A percentile compares a stretch with the other conserved stretches of the same genome.
phyloP scores from a whole-genome alignment of 441 rosid species.

The Gossypium trilobum region DNA sequence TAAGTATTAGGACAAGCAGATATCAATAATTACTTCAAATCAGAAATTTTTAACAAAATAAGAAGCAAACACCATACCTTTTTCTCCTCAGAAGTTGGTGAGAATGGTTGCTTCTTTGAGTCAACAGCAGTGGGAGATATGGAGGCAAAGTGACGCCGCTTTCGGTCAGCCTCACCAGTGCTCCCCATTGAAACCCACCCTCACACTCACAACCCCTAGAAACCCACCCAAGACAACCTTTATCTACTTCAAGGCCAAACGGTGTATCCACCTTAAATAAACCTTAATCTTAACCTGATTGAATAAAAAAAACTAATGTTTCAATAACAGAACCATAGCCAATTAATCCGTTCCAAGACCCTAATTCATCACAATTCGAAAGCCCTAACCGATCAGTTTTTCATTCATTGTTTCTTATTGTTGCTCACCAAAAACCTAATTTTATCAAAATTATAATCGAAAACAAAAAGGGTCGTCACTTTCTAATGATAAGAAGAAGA shows the following conservation, averaged over 20 bases:
- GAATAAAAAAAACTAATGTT: slow-evolving; percentile 5
- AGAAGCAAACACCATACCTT: slow-evolving; percentile 29
- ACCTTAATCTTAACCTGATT: background rate
- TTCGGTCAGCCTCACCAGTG: slow-evolving; percentile 86
- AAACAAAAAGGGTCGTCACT: background rate
- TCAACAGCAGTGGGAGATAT: slow-evolving; percentile 66
- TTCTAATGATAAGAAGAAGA: background rate
- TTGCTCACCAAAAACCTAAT: slow-evolving; percentile 22
- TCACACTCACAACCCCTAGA: slow-evolving; percentile 38
- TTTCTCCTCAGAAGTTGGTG: slow-evolving; percentile 70
- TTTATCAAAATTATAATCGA: slow-evolving; percentile 17
- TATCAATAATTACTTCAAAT: background rate
- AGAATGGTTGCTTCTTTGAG: slow-evolving; percentile 62
- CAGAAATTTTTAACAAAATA: background rate
- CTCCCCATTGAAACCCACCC: slow-evolving; percentile 63
- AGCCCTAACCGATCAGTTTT: slow-evolving; percentile 15
- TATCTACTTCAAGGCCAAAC: slow-evolving; percentile 25
- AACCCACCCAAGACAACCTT: slow-evolving; percentile 21
- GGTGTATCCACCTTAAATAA: background rate
- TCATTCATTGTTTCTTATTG: slow-evolving; percentile 11
- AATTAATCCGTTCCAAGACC: slow-evolving; percentile 17
- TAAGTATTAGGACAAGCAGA: background rate
- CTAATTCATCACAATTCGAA: slow-evolving; percentile 29
- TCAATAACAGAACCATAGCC: background rate
- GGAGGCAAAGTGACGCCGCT: slow-evolving; percentile 73